A percentile compares a stretch with the other conserved stretches of the same genome.
These are phyloP conservation scores for Psilocybe subaeruginosa DNA, from an alignment of 768 basidiomycete genomes.

Conservation along the genomic window DNA sequence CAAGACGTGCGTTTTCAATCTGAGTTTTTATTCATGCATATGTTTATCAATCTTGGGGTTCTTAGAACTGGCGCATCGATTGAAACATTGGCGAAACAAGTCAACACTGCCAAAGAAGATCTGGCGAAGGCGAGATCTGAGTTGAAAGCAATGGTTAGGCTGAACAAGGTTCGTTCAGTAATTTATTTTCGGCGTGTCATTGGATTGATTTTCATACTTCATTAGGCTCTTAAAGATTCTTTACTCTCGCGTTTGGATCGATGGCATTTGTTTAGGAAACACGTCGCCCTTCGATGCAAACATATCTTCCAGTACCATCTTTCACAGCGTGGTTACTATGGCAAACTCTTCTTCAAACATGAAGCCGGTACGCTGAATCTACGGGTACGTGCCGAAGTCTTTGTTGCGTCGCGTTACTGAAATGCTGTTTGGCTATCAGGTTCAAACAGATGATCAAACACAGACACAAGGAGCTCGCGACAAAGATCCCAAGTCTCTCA, in stretches of 20 bases:
- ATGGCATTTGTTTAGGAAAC: constrained; percentile 89
- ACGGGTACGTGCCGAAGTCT: constrained; percentile 42
- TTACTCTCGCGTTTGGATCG: constrained; percentile 64
- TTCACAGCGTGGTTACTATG: constrained; percentile 85
- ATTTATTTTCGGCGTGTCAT: not conserved
- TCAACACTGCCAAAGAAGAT: constrained; percentile 64
- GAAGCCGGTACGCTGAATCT: constrained; percentile 57
- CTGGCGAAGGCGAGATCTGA: constrained; percentile 64
- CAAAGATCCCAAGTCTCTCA: constrained; percentile 85
- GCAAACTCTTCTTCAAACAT: constrained; percentile 90
- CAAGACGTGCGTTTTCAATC: constrained; percentile 45
- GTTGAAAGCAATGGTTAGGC: constrained; percentile 58
- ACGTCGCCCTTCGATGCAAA: constrained; percentile 88
- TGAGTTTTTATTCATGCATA: not conserved
- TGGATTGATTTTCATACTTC: not conserved
- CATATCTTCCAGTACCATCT: constrained; percentile 83
- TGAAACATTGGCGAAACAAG: constrained; percentile 74
- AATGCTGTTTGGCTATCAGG: constrained; percentile 37
- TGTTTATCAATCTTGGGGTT: constrained; percentile 1
- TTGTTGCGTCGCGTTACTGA: not conserved
- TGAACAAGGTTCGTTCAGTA: constrained; percentile 62
- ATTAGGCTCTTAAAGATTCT: constrained; percentile 68
- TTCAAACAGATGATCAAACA: constrained; percentile 83
- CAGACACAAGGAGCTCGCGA: constrained; percentile 64
- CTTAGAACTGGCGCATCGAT: constrained; percentile 74